phyloP scores from a whole-genome alignment of 1,284 basidiomycete genomes.

The Sanghuangporus baumii region DNA sequence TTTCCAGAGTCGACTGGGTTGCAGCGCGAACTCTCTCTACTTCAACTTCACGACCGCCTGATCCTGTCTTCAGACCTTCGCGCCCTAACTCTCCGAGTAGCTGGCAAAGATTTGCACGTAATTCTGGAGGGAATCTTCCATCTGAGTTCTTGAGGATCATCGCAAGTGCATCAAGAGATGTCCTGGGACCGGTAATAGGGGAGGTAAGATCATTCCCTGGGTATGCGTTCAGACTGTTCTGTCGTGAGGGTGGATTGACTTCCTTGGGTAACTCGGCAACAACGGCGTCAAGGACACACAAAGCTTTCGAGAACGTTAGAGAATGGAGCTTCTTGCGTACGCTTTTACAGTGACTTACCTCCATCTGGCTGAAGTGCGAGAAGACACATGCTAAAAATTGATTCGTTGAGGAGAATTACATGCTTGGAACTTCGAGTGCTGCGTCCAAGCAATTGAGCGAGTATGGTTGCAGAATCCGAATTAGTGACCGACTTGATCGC shows the following conservation, averaged over 20 bases:
- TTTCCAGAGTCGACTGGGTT: slow-evolving; percentile 45
- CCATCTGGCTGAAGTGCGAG: slow-evolving; percentile 61
- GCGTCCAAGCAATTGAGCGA: slow-evolving; percentile 70
- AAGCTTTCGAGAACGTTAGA: slow-evolving; percentile 36
- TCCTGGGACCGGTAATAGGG: slow-evolving; percentile 37
- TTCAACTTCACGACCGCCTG: slow-evolving; percentile 29
- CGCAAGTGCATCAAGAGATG: slow-evolving; percentile 63
- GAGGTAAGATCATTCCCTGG: slow-evolving; percentile 27
- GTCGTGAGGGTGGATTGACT: slow-evolving; percentile 29
- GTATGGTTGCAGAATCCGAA: slow-evolving; percentile 48
- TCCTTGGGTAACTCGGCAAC: slow-evolving; percentile 47
- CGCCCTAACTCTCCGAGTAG: slow-evolving; percentile 57
- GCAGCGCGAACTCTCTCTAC: slow-evolving; percentile 44
- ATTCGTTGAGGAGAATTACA: slow-evolving; percentile 86
- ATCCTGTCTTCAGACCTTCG: slow-evolving; percentile 40
- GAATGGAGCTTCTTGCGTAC: neutral
- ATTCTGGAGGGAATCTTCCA: slow-evolving; percentile 51
- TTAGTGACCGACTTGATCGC: slow-evolving; percentile 53
- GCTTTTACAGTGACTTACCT: slow-evolving; percentile 39
- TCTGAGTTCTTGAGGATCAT: slow-evolving; percentile 49
- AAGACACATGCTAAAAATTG: slow-evolving; percentile 77
- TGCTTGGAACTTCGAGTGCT: slow-evolving; percentile 59
- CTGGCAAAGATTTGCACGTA: slow-evolving; percentile 68
- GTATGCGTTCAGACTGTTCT: slow-evolving; percentile 39
- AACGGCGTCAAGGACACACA: slow-evolving; percentile 55